Evolutionary conservation across 106 monocot genomes (phyloP), one percentile per base, ranked within the genome.

Genomic region (Phalaenopsis aphrodite): DNA sequence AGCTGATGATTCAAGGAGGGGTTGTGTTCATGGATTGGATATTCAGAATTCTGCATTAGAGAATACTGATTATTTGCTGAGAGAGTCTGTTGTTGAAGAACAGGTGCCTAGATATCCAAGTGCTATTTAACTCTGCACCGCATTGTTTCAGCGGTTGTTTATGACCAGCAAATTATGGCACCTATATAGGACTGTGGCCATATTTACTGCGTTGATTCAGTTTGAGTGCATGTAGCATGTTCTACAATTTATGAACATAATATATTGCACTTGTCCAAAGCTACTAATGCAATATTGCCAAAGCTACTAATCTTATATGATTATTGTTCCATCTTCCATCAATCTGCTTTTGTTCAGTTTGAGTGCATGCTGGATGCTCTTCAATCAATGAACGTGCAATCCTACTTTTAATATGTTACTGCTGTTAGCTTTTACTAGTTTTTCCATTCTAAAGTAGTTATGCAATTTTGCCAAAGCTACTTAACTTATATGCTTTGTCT

Each of bases 21-120:
- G 92, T 56, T 71, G 88, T 88, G 92, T 99, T 61, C 93, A 99
- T 84, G 98, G 90, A 72, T 64, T 99, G 83, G 98, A 99, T 78
- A 93, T 99, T 69, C 94, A 94, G 48, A 79, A 72, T 2, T 87
- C 88, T 56, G 90, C 98, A 19, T 43, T 98, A 80, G 88, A 92
- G 21, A 92, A 37, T 80, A 94, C 98, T 57, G 81, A 80, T 49
- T 85, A 78, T 74, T 86, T 98, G 58, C 76, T 94, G 77, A 85
- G 89, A 78, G 78, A 78, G 56, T 87, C 86, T 52, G 79, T 78
- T 56, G 68, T 81, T 36, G 49, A 55, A 56, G 71, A 87, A 52
- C 85, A 90, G 92, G 97, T 94, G 79, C 41, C 46, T 1, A 77
- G 19, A 36, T 75, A 19, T 43, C 16, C 21, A 83, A 14, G 19